Conservation (phyloP, 768 basidiomycete genomes). For the Scleroderma citrinum region DNA sequence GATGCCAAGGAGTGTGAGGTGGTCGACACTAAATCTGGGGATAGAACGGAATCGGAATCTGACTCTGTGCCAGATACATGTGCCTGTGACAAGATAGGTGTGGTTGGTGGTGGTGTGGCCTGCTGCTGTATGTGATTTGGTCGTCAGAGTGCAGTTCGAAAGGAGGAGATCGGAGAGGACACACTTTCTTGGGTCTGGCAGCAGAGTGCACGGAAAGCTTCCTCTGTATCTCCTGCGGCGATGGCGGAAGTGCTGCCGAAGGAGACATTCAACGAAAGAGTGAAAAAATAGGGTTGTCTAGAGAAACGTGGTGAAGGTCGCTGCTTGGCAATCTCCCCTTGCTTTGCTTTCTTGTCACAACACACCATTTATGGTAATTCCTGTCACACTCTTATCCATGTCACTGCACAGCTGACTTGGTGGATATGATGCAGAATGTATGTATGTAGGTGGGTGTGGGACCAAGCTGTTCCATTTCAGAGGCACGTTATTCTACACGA, state of each 20-base stretch:
- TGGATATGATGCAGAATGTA: too few species aligned
- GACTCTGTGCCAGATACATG: slow-evolving; percentile 73
- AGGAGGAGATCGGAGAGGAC: neutral
- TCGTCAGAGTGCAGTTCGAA: neutral
- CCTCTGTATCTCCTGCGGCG: slow-evolving; percentile 80
- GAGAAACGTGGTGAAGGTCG: neutral
- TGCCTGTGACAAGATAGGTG: slow-evolving; percentile 24
- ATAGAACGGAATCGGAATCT: slow-evolving; percentile 72
- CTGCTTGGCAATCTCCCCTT: neutral
- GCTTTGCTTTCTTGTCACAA: neutral
- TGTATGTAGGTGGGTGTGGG: too few species aligned
- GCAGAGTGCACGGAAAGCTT: slow-evolving; percentile 76
- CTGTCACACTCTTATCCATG: neutral
- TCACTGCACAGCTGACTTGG: too few species aligned
- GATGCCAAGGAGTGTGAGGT: slow-evolving; percentile 31
- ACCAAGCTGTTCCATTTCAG: too few species aligned
- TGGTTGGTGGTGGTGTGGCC: slow-evolving; percentile 5
- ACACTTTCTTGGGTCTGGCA: slow-evolving; percentile 46
- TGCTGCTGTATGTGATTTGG: neutral
- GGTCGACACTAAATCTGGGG: slow-evolving; percentile 45
- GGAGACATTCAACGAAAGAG: slow-evolving; percentile 15
- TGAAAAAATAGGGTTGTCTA: neutral
- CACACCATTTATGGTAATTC: neutral
- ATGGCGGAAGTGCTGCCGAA: slow-evolving; percentile 51
- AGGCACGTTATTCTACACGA: too few species aligned